phyloP scores from a whole-genome alignment of 306 rosid species.

The Castanospermum australe region DNA sequence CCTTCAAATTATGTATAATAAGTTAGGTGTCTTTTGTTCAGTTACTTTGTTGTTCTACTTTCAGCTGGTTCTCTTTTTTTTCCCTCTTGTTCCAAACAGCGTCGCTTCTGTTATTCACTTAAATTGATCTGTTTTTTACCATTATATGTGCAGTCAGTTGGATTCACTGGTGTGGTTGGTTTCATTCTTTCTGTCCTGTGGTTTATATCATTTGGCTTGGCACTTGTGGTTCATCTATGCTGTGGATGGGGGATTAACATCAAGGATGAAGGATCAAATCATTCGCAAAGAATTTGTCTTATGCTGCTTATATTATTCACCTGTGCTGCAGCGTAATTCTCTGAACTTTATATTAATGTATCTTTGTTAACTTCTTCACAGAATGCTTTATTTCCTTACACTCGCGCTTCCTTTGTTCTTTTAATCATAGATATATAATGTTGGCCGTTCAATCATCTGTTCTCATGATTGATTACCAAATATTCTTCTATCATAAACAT shows the following conservation, averaged over 20 bases:
- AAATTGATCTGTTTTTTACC: neutral
- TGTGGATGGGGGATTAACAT: constrained; percentile 83
- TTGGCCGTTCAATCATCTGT: neutral
- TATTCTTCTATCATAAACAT: neutral
- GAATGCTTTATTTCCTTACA: neutral
- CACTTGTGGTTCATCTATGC: constrained; percentile 66
- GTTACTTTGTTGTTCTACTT: neutral
- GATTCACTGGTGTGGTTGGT: constrained; percentile 79
- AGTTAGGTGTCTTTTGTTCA: neutral
- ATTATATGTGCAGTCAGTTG: constrained; percentile 69
- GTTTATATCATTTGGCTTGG: constrained; percentile 75
- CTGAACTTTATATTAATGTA: constrained; percentile 17
- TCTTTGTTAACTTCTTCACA: neutral
- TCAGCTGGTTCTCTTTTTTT: neutral
- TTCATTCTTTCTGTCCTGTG: constrained; percentile 71
- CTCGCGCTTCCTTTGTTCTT: neutral
- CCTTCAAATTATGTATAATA: neutral
- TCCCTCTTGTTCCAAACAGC: neutral
- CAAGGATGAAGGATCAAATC: constrained; percentile 57
- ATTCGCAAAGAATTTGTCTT: constrained; percentile 61
- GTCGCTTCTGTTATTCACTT: neutral
- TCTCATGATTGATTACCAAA: neutral
- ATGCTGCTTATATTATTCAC: constrained; percentile 65
- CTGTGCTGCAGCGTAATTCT: constrained; percentile 67
- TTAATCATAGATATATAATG: neutral